These are phyloP conservation scores for Podospora didyma DNA, from an alignment of 495 filamentous ascomycete species.

Conservation along the genomic window DNA sequence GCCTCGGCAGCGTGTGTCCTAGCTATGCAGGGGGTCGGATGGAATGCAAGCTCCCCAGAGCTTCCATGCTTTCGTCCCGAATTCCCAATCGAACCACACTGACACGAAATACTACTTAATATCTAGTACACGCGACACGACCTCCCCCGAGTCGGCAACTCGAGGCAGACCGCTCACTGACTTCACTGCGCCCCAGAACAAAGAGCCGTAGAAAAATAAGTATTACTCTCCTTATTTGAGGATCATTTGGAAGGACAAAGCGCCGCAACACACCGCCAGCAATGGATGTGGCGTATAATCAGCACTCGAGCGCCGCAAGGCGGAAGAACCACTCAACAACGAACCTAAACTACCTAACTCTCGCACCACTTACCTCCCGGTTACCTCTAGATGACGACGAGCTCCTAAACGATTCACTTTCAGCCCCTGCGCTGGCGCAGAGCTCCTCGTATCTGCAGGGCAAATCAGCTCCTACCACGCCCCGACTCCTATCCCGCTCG, in stretches of 20 bases:
- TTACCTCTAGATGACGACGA: slow-evolving; percentile 57
- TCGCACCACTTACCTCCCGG: slow-evolving; percentile 63
- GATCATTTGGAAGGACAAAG: too few relatives aligned
- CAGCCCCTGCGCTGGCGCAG: slow-evolving; percentile 10
- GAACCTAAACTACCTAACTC: slow-evolving; percentile 50
- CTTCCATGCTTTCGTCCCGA: too few relatives aligned
- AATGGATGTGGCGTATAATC: slow-evolving; percentile 53
- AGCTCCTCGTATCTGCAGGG: slow-evolving; percentile 49
- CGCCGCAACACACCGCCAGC: slow-evolving; percentile 2
- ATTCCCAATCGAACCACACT: neutral
- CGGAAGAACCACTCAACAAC: slow-evolving; percentile 44
- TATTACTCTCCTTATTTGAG: too few relatives aligned
- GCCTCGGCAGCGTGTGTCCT: slow-evolving; percentile 13
- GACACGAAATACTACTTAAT: neutral
- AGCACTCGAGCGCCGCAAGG: slow-evolving; percentile 43
- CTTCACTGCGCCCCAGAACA: too few relatives aligned
- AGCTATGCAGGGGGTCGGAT: neutral
- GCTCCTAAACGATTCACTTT: slow-evolving; percentile 25
- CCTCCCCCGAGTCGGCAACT: neutral
- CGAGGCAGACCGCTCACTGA: neutral
- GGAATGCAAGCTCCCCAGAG: neutral
- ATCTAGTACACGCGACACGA: too few relatives aligned
- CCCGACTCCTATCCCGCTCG: slow-evolving; percentile 52
- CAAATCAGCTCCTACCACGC: slow-evolving; percentile 54
- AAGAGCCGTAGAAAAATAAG: too few relatives aligned